A percentile compares a stretch with the other conserved stretches of the same genome.
phyloP scores from a whole-genome alignment of 805 yeast species.

The Wilhelminamyces savonicus region DNA sequence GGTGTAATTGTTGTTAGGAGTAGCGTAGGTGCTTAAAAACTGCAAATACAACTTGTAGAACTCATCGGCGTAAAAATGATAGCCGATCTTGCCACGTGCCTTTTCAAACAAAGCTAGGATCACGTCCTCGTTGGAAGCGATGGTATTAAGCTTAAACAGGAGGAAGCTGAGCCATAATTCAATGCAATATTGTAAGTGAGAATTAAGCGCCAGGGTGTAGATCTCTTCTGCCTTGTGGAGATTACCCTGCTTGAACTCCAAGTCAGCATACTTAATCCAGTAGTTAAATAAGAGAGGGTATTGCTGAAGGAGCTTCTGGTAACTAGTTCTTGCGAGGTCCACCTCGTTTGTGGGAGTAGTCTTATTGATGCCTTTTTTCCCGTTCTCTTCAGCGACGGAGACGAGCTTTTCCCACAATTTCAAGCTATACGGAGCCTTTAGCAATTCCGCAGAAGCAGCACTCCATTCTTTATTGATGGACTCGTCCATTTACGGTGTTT shows the following conservation, averaged over 20 bases:
- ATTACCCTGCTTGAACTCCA: constrained; percentile 41
- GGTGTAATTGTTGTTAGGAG: constrained; percentile 13
- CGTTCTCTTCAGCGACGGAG: constrained; percentile 20
- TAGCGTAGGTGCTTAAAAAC: constrained; percentile 28
- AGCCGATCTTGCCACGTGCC: constrained; percentile 46
- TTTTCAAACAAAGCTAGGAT: constrained; percentile 35
- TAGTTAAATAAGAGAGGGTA: constrained; percentile 49
- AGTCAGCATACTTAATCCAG: constrained; percentile 51
- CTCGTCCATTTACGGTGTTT: too few species aligned
- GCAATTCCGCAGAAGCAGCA: constrained; percentile 20
- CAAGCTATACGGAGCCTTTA: constrained; percentile 29
- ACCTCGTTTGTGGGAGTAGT: constrained; percentile 22
- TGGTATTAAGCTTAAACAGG: constrained; percentile 30
- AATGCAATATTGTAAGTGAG: constrained; percentile 36
- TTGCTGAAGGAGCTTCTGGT: constrained; percentile 35
- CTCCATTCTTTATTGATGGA: too few species aligned
- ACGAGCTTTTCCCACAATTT: constrained; percentile 33
- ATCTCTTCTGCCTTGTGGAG: constrained; percentile 29
- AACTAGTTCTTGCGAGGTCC: constrained; percentile 30
- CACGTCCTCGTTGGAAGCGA: constrained; percentile 16
- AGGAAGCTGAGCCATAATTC: constrained; percentile 48
- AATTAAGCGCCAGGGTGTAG: constrained; percentile 24
- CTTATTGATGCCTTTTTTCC: constrained; percentile 25
- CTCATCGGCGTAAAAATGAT: constrained; percentile 44
- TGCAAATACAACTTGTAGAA: constrained; percentile 47